Conservation (phyloP, 306 rosid species). For the Inga leiocalycina region DNA sequence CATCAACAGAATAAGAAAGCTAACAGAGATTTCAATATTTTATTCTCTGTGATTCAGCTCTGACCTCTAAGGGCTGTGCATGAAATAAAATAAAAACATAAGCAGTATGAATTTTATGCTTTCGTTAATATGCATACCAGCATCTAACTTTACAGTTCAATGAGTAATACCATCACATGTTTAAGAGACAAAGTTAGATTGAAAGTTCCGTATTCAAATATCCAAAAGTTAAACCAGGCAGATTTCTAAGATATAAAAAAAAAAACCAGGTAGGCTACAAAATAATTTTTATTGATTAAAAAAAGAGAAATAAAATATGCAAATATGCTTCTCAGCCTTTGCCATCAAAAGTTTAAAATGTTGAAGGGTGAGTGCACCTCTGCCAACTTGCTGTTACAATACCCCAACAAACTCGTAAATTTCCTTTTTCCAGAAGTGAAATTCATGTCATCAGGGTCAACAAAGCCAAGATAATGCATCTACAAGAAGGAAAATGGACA, state of each 20-base stretch:
- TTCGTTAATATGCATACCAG: not conserved
- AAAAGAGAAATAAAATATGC: not conserved
- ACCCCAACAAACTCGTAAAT: constrained; percentile 78
- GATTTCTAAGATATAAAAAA: too few relatives aligned
- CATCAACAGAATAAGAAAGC: not conserved
- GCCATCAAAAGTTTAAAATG: constrained; percentile 16
- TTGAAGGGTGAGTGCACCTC: constrained; percentile 54
- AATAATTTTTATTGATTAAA: not conserved
- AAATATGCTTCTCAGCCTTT: not conserved
- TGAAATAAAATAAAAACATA: not conserved
- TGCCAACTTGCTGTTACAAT: constrained; percentile 89
- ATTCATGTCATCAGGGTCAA: constrained; percentile 91
- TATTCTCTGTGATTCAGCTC: not conserved
- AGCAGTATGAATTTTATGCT: not conserved
- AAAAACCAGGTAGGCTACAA: not conserved
- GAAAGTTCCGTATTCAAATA: not conserved
- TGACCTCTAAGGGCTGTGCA: not conserved
- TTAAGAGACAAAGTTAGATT: not conserved
- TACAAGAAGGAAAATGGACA: constrained; percentile 35
- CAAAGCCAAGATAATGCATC: constrained; percentile 96
- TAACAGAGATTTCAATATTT: not conserved
- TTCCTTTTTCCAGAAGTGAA: constrained; percentile 71
- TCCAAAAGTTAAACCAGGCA: not conserved
- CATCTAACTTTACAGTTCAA: not conserved
- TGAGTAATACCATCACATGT: not conserved